Evolutionary conservation across 2,329 filamentous ascomycete genomes (phyloP).

Genomic region (Diaporthe ampelina): DNA sequence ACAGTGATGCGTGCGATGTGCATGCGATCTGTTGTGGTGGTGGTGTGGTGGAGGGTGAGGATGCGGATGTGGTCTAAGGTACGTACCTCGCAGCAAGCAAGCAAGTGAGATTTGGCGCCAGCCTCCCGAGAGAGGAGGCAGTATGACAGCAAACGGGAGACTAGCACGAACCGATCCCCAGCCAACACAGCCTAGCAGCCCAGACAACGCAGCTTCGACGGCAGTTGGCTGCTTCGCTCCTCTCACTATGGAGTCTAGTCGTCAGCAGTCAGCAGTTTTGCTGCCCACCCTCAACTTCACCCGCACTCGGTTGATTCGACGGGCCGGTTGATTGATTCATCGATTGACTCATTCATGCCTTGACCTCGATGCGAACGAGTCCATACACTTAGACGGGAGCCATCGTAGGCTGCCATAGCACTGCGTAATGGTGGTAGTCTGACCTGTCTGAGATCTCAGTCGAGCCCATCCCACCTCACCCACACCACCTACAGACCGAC

Average conservation of each 20-base stretch:
- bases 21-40: too few species aligned
- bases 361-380: background rate
- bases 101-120: background rate
- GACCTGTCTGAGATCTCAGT: background rate
- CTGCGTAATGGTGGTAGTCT: background rate
- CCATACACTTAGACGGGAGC: too few species aligned
- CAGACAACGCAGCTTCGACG: background rate
- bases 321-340: background rate
- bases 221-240: slow-evolving; percentile 4
- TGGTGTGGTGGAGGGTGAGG: background rate
- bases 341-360: background rate
- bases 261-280: slow-evolving; percentile 18
- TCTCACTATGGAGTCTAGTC: slow-evolving; percentile 13
- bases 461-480: background rate
- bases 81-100: background rate
- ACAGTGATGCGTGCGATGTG: slow-evolving; percentile 3
- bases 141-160: slow-evolving; percentile 22
- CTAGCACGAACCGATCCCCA: slow-evolving; percentile 6
- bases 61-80: background rate
- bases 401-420: too few species aligned
- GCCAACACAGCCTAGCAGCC: background rate
- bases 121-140: background rate
- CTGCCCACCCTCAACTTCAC: background rate
- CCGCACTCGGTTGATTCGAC: background rate
- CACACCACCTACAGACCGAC: too few species aligned